Conservation (phyloP, 768 basidiomycete species). For the Pluteus cervinus region DNA sequence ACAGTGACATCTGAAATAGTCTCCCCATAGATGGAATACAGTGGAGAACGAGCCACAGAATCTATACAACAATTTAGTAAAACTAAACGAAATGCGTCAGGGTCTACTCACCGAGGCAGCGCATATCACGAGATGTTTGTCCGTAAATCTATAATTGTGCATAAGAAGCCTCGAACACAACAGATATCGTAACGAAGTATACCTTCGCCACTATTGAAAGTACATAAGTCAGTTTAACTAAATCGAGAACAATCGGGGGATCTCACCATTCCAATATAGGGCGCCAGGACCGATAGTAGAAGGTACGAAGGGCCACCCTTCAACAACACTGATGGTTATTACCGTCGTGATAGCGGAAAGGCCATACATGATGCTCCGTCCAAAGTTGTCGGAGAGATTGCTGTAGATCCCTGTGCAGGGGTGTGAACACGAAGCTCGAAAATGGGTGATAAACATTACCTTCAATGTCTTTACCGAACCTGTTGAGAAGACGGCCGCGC, state of each 20-base stretch:
- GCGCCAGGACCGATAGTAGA: slow-evolving; percentile 48
- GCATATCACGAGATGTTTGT: slow-evolving; percentile 84
- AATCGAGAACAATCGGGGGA: neutral
- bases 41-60: slow-evolving; percentile 41
- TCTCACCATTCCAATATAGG: slow-evolving; percentile 69
- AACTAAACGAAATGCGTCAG: neutral
- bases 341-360: slow-evolving; percentile 71
- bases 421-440: slow-evolving; percentile 11
- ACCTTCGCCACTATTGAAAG: slow-evolving; percentile 6
- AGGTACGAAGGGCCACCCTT: slow-evolving; percentile 69
- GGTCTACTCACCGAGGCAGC: slow-evolving; percentile 53
- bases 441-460: slow-evolving; percentile 25
- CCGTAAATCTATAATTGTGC: slow-evolving; percentile 41
- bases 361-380: slow-evolving; percentile 65
- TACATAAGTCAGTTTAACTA: neutral
- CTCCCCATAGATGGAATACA: slow-evolving; percentile 40
- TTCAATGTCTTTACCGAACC: slow-evolving; percentile 91
- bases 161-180: neutral
- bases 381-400: slow-evolving; percentile 78
- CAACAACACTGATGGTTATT: slow-evolving; percentile 69
- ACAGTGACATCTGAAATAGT: slow-evolving; percentile 37
- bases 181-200: neutral
- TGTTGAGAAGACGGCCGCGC: slow-evolving; percentile 75
- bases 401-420: slow-evolving; percentile 65
- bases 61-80: slow-evolving; percentile 19